phyloP scores from a whole-genome alignment of 192 early-diverging fungal genomes.

The Podila clonocystis region DNA sequence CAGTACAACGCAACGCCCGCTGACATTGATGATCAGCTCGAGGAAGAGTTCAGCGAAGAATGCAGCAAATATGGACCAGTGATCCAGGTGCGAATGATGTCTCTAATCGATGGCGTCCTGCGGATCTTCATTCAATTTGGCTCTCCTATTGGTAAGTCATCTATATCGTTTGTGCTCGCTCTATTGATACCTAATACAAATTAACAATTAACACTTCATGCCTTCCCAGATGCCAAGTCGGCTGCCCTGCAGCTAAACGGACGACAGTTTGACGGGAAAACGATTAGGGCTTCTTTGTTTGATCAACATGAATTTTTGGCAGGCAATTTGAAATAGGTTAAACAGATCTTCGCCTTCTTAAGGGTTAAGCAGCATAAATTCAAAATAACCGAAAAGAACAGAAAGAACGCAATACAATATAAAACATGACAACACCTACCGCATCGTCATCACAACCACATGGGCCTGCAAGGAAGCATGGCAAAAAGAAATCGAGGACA shows the following conservation, averaged over 20 bases:
- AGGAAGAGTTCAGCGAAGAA: constrained; percentile 87
- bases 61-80: constrained; percentile 85
- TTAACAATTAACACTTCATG: constrained; percentile 2
- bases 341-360: no score
- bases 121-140: constrained; percentile 83
- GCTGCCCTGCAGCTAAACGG: constrained; percentile 77
- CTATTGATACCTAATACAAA: not conserved
- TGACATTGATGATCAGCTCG: constrained; percentile 84
- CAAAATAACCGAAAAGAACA: no score
- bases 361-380: no score
- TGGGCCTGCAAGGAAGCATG: constrained; percentile 31
- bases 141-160: constrained; percentile 54
- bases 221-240: constrained; percentile 60
- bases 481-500: constrained; percentile 48
- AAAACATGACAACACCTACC: not conserved
- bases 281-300: constrained; percentile 69
- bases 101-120: constrained; percentile 61
- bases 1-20: constrained; percentile 75
- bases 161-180: not conserved
- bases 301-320: constrained; percentile 63
- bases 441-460: constrained; percentile 7
- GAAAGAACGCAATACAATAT: not conserved
- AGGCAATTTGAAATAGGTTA: not conserved
- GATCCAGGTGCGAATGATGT: constrained; percentile 48
- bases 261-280: constrained; percentile 87